Evolutionary conservation across 2,329 filamentous ascomycete species (phyloP).

Genomic region (Pyricularia pennisetigena): DNA sequence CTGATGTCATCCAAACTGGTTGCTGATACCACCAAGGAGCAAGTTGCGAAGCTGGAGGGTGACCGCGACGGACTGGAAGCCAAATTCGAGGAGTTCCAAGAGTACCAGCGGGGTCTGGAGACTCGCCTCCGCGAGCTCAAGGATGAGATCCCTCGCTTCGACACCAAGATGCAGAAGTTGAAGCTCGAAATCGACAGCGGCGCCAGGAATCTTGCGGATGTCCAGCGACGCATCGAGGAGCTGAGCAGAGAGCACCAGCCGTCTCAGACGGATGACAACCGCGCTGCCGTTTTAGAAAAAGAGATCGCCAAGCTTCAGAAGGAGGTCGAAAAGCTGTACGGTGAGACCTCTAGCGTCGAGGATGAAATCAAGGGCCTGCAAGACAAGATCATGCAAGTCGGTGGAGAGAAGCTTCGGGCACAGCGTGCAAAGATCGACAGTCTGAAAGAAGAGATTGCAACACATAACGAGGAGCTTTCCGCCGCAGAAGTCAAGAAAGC

Average conservation of each 20-base stretch:
- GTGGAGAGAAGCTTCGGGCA: slow-evolving; percentile 81
- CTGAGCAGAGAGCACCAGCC: slow-evolving; percentile 71
- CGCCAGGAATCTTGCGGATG: slow-evolving; percentile 73
- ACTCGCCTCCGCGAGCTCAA: slow-evolving; percentile 60
- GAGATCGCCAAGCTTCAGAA: slow-evolving; percentile 65
- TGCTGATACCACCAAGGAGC: slow-evolving; percentile 78
- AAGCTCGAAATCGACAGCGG: slow-evolving; percentile 80
- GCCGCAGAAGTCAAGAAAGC: slow-evolving; percentile 78
- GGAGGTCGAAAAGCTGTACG: slow-evolving; percentile 69
- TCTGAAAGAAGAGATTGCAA: slow-evolving; percentile 75
- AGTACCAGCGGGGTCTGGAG: slow-evolving; percentile 74
- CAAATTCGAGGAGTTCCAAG: slow-evolving; percentile 75
- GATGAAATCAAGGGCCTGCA: slow-evolving; percentile 88
- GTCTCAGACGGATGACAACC: slow-evolving; percentile 68
- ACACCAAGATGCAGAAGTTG: slow-evolving; percentile 88
- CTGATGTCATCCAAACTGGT: slow-evolving; percentile 95
- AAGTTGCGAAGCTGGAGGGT: slow-evolving; percentile 76
- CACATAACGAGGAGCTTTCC: slow-evolving; percentile 72
- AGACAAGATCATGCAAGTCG: slow-evolving; percentile 97
- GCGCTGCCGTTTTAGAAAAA: slow-evolving; percentile 63
- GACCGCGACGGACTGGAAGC: slow-evolving; percentile 80
- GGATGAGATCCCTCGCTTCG: slow-evolving; percentile 70
- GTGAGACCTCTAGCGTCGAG: slow-evolving; percentile 83
- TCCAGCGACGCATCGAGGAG: slow-evolving; percentile 77
- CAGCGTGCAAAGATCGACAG: slow-evolving; percentile 88